phyloP scores from a whole-genome alignment of 768 basidiomycete genomes.

The Nevesoporus exiguus region DNA sequence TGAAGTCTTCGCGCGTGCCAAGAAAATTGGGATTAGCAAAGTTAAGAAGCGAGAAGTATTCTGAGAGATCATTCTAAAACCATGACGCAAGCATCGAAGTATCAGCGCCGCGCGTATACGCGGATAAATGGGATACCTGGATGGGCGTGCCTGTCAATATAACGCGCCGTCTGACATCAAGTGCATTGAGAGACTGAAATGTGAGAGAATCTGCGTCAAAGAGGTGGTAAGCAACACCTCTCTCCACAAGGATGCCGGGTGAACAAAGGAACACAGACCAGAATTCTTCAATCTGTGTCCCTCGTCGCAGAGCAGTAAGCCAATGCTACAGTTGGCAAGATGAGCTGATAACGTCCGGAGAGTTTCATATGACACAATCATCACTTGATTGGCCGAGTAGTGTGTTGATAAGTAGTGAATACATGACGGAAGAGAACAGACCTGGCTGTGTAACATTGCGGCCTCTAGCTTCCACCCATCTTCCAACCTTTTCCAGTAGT shows the following conservation, averaged over 20 bases:
- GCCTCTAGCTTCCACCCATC: slow-evolving; percentile 89
- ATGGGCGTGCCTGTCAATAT: slow-evolving; percentile 94
- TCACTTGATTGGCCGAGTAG: slow-evolving; percentile 50
- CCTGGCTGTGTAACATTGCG: slow-evolving; percentile 91
- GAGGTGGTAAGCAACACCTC: slow-evolving; percentile 4
- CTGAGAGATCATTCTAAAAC: slow-evolving; percentile 84
- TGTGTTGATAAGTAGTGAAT: not conserved
- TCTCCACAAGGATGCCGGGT: not conserved
- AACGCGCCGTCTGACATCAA: slow-evolving; percentile 87
- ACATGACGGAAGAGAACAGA: slow-evolving; percentile 29
- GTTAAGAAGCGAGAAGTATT: slow-evolving; percentile 90
- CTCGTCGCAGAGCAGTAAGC: slow-evolving; percentile 93
- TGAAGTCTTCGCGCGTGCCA: slow-evolving; percentile 84
- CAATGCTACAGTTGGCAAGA: slow-evolving; percentile 77
- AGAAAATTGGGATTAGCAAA: slow-evolving; percentile 92
- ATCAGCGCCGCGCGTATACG: slow-evolving; percentile 3
- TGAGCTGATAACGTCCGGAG: slow-evolving; percentile 76
- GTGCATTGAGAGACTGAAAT: slow-evolving; percentile 74
- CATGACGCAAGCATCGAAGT: not conserved
- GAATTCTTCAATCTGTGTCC: slow-evolving; percentile 97
- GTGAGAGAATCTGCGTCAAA: slow-evolving; percentile 69
- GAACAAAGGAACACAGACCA: slow-evolving; percentile 44
- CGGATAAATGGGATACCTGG: slow-evolving; percentile 47
- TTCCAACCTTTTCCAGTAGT: slow-evolving; percentile 70
- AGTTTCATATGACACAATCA: slow-evolving; percentile 99